phyloP scores from a whole-genome alignment of 2,329 filamentous ascomycete species.

The Fusarium tjaetaba region DNA sequence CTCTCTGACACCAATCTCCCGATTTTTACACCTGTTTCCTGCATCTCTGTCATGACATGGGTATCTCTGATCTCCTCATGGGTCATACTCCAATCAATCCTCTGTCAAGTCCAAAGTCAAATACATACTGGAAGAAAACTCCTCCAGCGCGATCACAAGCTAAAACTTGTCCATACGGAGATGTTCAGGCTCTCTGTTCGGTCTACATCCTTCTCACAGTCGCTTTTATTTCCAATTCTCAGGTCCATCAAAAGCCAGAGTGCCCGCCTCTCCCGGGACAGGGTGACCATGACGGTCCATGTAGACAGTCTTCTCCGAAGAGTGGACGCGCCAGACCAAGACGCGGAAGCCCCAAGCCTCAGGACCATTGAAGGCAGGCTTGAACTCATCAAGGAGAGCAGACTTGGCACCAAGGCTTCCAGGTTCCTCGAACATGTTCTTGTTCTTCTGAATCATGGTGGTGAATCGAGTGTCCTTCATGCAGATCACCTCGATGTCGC shows the following conservation, averaged over 20 bases:
- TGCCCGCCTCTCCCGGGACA: background rate
- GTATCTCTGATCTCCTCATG: background rate
- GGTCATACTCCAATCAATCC: background rate
- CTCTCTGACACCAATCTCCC: background rate
- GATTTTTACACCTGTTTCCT: too few species aligned
- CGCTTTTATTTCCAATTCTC: background rate
- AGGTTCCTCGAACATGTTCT: background rate
- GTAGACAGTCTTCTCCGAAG: background rate
- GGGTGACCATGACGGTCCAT: background rate
- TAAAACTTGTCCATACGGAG: background rate
- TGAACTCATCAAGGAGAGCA: background rate
- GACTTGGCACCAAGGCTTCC: background rate
- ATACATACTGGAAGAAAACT: background rate
- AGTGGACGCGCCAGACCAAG: background rate
- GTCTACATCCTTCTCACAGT: too few species aligned
- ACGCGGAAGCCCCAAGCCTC: background rate
- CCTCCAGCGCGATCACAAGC: background rate
- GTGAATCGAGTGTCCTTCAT: background rate
- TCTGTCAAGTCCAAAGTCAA: background rate
- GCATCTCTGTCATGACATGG: background rate
- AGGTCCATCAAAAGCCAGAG: background rate
- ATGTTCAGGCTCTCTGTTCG: background rate
- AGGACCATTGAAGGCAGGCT: background rate
- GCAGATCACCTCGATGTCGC: slow-evolving; percentile 1
- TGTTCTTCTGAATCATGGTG: background rate